Conservation (phyloP, 768 basidiomycete species). For the Epithele typhae region DNA sequence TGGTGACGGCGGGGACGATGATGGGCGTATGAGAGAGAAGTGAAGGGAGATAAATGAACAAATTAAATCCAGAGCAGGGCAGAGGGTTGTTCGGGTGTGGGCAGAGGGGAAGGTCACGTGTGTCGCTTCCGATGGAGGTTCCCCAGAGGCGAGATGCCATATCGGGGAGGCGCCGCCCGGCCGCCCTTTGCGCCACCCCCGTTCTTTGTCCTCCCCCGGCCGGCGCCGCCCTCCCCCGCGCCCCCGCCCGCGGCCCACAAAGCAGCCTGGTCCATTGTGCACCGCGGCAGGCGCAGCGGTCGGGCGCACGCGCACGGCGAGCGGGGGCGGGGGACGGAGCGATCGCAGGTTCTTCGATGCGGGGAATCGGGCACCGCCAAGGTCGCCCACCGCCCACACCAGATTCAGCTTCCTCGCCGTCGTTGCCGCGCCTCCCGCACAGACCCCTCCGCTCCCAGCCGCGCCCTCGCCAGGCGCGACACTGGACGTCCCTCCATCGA, state of each 20-base stretch:
- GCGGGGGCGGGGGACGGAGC: not conserved
- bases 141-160: conserved; percentile 12
- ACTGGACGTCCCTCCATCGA: too few species aligned
- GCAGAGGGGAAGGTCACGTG: conserved; percentile 38
- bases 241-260: too few species aligned
- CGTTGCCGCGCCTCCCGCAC: not conserved
- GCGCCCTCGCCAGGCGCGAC: not conserved
- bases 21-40: conserved; percentile 39
- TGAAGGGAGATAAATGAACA: conserved; percentile 43
- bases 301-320: not conserved
- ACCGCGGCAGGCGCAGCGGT: not conserved
- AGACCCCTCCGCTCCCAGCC: not conserved
- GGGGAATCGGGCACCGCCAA: not conserved
- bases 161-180: conserved; percentile 11
- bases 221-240: not conserved
- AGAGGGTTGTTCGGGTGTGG: conserved; percentile 55
- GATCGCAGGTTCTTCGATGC: not conserved
- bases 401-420: not conserved
- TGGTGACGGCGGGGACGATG: conserved; percentile 40
- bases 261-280: not conserved
- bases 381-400: not conserved
- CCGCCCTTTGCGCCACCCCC: not conserved
- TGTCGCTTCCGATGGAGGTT: conserved; percentile 21
- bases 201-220: conserved; percentile 2
- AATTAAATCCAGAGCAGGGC: conserved; percentile 69